Evolutionary conservation across 1,284 basidiomycete species (phyloP).

Genomic region (Apiotrichum porosum): DNA sequence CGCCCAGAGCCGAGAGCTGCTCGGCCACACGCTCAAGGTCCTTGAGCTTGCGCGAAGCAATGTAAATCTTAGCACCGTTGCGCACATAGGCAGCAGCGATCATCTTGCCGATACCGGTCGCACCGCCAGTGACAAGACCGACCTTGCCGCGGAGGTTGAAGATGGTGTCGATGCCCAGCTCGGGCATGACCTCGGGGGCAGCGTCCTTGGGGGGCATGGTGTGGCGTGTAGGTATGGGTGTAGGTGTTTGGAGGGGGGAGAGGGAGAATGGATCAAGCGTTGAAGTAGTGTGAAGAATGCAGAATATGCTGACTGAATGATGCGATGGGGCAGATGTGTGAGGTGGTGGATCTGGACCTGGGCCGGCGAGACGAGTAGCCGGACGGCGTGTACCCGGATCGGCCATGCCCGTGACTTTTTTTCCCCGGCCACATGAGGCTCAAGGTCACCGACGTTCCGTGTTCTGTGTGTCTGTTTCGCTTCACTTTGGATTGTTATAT

Average conservation of each 20-base stretch:
- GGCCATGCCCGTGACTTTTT: no score
- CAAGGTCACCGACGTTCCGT: no score
- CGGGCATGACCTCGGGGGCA: conserved; percentile 21
- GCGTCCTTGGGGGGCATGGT: conserved; percentile 22
- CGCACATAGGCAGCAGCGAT: conserved; percentile 29
- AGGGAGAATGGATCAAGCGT: no score
- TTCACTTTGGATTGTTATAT: no score
- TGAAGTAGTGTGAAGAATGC: no score
- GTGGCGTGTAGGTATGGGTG: not conserved
- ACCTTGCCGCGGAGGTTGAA: conserved; percentile 19
- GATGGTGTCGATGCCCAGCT: conserved; percentile 15
- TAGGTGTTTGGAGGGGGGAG: not conserved
- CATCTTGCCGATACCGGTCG: conserved; percentile 15
- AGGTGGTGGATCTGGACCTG: no score
- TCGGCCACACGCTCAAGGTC: conserved; percentile 18
- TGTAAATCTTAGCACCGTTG: conserved; percentile 33
- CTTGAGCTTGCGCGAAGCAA: conserved; percentile 23
- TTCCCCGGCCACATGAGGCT: no score
- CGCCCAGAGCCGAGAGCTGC: conserved; percentile 11
- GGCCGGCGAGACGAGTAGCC: no score
- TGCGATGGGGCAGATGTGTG: no score
- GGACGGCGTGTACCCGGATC: no score
- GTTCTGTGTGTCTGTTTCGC: no score
- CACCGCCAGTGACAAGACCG: conserved; percentile 23
- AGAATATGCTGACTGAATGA: no score